phyloP scores from a whole-genome alignment of 176 grass and related monocot genomes.

The Oryza glumipatula region DNA sequence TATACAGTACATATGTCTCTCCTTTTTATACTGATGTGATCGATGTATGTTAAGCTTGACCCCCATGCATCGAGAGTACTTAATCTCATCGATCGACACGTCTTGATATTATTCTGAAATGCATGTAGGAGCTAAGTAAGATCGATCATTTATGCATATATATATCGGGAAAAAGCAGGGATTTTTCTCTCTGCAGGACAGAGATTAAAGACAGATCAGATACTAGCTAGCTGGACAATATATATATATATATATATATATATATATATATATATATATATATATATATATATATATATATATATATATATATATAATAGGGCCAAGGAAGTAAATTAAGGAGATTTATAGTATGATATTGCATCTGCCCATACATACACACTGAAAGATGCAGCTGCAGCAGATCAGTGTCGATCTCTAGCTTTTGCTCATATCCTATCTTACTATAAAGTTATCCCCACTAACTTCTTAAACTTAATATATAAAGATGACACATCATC shows the following conservation, averaged over 20 bases:
- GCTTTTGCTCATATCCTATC: neutral
- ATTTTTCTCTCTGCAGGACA: neutral
- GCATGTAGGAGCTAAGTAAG: neutral
- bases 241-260: no score
- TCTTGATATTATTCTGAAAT: neutral
- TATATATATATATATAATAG: neutral
- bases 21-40: constrained; percentile 5
- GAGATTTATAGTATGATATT: neutral
- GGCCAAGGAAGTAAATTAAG: neutral
- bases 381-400: neutral
- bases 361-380: neutral
- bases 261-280: no score
- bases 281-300: no score
- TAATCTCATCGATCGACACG: neutral
- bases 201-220: neutral
- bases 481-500: no score
- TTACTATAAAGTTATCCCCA: no score
- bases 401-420: constrained; percentile 11
- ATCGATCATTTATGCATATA: neutral
- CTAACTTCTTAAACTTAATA: no score
- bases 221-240: neutral
- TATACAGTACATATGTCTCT: neutral
- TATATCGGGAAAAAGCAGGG: no score
- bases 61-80: no score
- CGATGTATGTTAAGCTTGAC: neutral